Conservation (phyloP, 2,329 filamentous ascomycete genomes). For the Botrytis galanthina region DNA sequence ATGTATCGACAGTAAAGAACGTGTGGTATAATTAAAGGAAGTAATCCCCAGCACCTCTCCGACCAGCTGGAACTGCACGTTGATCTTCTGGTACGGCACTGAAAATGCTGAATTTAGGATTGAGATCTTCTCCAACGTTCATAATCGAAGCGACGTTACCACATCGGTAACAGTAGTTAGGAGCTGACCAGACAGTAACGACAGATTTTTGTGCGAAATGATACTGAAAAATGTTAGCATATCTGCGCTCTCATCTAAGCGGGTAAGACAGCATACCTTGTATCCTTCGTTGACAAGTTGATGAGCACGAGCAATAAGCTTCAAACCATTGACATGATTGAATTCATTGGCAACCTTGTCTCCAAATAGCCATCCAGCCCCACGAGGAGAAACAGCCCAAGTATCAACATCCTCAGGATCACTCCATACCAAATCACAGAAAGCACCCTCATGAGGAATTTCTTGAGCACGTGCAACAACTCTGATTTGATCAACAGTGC, state of each 20-base stretch:
- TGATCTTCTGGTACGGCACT: conserved; percentile 83
- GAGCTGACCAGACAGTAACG: conserved; percentile 66
- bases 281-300: conserved; percentile 76
- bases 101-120: conserved; percentile 91
- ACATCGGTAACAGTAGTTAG: conserved; percentile 49
- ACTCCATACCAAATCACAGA: conserved; percentile 75
- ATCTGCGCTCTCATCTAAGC: conserved; percentile 18
- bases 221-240: conserved; percentile 55
- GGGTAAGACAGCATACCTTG: conserved; percentile 49
- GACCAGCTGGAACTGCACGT: conserved; percentile 72
- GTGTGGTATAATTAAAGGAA: conserved; percentile 48
- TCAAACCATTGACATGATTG: conserved; percentile 72
- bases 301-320: conserved; percentile 70
- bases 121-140: conserved; percentile 80
- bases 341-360: conserved; percentile 75
- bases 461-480: conserved; percentile 73
- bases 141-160: conserved; percentile 72
- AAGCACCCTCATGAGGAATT: conserved; percentile 74
- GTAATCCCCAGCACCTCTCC: conserved; percentile 66
- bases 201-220: conserved; percentile 95
- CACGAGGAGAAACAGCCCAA: conserved; percentile 67
- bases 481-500: conserved; percentile 72
- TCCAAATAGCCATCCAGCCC: conserved; percentile 53
- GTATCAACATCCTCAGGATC: conserved; percentile 71
- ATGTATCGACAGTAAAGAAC: conserved; percentile 19